phyloP scores from a whole-genome alignment of 352 stramenopile genomes.

The Pythium sp. region DNA sequence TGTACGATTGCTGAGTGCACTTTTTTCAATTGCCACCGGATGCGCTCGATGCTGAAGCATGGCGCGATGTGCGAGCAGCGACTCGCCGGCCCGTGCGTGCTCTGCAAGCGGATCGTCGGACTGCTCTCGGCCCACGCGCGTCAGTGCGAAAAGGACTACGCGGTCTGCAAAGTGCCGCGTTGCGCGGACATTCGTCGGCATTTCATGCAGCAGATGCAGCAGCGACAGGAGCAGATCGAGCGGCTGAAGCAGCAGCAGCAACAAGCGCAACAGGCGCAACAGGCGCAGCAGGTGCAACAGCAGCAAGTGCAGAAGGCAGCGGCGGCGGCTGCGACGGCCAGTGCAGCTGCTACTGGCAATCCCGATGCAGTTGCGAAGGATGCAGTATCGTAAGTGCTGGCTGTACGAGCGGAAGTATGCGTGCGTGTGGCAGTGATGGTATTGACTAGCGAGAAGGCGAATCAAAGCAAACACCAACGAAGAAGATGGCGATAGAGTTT shows the following conservation, averaged over 20 bases:
- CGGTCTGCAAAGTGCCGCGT: conserved; percentile 76
- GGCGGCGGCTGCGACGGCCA: background rate
- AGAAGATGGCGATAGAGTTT: background rate
- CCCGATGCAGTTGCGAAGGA: background rate
- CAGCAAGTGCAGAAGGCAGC: conserved; percentile 9
- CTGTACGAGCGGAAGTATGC: background rate
- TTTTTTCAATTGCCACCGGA: conserved; percentile 86
- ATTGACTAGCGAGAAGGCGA: background rate
- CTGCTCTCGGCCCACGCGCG: conserved; percentile 79
- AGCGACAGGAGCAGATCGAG: conserved; percentile 61
- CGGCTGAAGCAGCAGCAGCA: conserved; percentile 39
- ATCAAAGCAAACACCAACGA: background rate
- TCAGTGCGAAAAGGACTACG: conserved; percentile 78
- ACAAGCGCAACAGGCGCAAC: conserved; percentile 28
- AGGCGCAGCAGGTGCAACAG: conserved; percentile 7
- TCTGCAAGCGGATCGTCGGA: conserved; percentile 86
- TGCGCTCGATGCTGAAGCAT: conserved; percentile 89
- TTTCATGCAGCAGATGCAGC: conserved; percentile 77
- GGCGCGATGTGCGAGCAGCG: conserved; percentile 82
- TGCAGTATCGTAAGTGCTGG: background rate
- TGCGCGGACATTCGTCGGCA: conserved; percentile 85
- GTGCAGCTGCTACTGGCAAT: background rate
- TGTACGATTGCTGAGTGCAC: conserved; percentile 68
- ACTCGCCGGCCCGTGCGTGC: conserved; percentile 71
- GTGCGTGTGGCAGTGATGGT: no score